Evolutionary conservation across 2,329 filamentous ascomycete species (phyloP), one percentile per base, ranked within the genome.

Genomic region (Fusarium sp.): DNA sequence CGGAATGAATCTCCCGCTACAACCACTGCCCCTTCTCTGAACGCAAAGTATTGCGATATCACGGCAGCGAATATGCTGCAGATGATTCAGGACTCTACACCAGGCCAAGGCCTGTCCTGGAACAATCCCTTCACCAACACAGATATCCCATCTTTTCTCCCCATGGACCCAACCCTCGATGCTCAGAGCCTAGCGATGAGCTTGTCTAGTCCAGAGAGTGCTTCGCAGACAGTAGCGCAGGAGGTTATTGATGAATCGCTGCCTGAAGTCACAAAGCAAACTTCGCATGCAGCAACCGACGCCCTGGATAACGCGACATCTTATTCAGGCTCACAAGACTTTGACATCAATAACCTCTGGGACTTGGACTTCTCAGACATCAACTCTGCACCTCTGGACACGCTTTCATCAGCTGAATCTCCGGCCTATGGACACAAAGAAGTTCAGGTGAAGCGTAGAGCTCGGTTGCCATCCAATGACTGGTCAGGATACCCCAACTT

Each of bases 261-360:
- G 1, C 54, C 54, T 4, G 39, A 48, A 19, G 19, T 46, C 3
- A n/a, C 23, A 1, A 25, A 48, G 7, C 23, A 57, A 2, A 29
- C 23, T 8, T 48, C 39, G 0, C 39, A 57, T 37, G 29, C 23
- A 0, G 10, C 54, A 6, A n/a, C 39, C 3, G 54, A 57, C 7
- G 10, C 9, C 0, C 10, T 35, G 6, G 54, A 49, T 8, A 49
- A 48, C 5, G 7, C 54, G 19, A 57, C 54, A 29, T 27, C 39
- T 3, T 57, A 37, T 35, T 57, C 54, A 8, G 54, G 54, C 39
- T 57, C 54, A 10, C 54, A 48, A 8, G 54, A 57, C 8, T 57
- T 57, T 35, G 54, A 48, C 31, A 57, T 57, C 3, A 57, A 57
- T 5, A 35, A 9, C 0, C 54, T 57, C 0, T 57, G 54, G 54